Base-by-base conservation (phyloP, 805 yeast species). In the Pichia paraexigua region DNA sequence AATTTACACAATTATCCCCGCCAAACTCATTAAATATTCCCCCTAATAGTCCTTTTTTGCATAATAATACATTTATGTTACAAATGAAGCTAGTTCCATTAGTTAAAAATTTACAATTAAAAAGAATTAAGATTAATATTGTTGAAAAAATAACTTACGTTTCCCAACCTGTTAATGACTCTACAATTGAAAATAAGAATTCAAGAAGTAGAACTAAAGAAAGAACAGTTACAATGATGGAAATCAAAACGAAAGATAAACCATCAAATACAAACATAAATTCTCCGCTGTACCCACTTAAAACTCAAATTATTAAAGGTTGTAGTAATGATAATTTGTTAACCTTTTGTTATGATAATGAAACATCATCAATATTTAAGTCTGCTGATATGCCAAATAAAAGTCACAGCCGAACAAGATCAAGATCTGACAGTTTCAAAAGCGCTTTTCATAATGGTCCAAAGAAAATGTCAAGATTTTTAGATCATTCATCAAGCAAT, bases 51-150 rank as follows among this genome's bases (percentile, higher is more conserved):
- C 24, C 40, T 18, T 45, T 46, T 39, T 48, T 48, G n/a, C 49
- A 24, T 39, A 45, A 45, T 21, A 58, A 57, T 42, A 55, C 63
- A 1, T 60, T 86, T 67, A 24, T 70, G 35, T 68, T 87, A 21
- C 83, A 79, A 59, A 74, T 87, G 58, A 85, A 83, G 61, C 69
- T 87, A 24, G 76, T 79, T 0, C 94, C 95, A 0, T 60, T 85
- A 54, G 76, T 75, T 5, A 85, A 86, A 64, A 76, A 78, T 48
- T 73, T 87, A 5, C 71, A 73, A 3, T 66, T 87, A 37, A 85
- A 83, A 55, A 70, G 91, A 57, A 72, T 87, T 48, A 78, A 80
- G 53, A 74, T 86, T 49, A 83, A 83, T 55, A 74, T 86, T 13
- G 70, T 83, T 52, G 94, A 87, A 61, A 75, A 82, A 53, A 75